Conservation (phyloP, 2,329 filamentous ascomycete genomes). For the Colletotrichum plurivorum region DNA sequence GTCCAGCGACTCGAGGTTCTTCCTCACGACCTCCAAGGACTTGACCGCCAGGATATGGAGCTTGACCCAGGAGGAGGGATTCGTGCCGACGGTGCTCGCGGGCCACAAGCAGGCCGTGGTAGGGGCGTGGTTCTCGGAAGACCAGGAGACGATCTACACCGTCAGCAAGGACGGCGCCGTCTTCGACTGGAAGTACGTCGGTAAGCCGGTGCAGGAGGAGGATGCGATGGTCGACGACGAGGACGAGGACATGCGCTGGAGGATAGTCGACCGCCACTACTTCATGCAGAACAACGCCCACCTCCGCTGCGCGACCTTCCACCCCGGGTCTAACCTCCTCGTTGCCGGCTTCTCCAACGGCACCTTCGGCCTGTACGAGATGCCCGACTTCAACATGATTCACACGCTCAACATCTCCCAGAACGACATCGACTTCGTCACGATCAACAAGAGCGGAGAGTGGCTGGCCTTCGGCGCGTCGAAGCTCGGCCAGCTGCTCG, state of each 20-base stretch:
- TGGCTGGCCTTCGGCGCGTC: constrained; percentile 98
- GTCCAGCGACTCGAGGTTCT: constrained; percentile 96
- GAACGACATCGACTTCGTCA: constrained; percentile 94
- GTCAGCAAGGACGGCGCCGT: constrained; percentile 97
- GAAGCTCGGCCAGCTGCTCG: constrained; percentile 93
- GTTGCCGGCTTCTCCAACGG: constrained; percentile 97
- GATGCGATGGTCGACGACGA: constrained; percentile 73
- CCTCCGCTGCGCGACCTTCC: constrained; percentile 91
- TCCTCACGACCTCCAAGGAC: constrained; percentile 92
- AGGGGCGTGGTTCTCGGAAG: constrained; percentile 95
- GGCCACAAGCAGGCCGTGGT: constrained; percentile 93
- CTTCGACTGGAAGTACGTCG: constrained; percentile 91
- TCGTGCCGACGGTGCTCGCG: constrained; percentile 88
- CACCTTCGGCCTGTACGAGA: constrained; percentile 92
- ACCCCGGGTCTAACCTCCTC: constrained; percentile 89
- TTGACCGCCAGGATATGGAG: constrained; percentile 97
- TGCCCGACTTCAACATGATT: constrained; percentile 96
- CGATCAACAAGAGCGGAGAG: constrained; percentile 93
- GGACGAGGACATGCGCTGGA: constrained; percentile 82
- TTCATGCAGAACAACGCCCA: constrained; percentile 93
- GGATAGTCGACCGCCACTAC: constrained; percentile 91
- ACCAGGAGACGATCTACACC: constrained; percentile 96
- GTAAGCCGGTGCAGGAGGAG: constrained; percentile 68
- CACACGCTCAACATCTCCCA: constrained; percentile 95
- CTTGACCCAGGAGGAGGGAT: constrained; percentile 86